These are phyloP conservation scores for Colletotrichum viniferum DNA, from an alignment of 2,329 filamentous ascomycete species.

Conservation along the genomic window DNA sequence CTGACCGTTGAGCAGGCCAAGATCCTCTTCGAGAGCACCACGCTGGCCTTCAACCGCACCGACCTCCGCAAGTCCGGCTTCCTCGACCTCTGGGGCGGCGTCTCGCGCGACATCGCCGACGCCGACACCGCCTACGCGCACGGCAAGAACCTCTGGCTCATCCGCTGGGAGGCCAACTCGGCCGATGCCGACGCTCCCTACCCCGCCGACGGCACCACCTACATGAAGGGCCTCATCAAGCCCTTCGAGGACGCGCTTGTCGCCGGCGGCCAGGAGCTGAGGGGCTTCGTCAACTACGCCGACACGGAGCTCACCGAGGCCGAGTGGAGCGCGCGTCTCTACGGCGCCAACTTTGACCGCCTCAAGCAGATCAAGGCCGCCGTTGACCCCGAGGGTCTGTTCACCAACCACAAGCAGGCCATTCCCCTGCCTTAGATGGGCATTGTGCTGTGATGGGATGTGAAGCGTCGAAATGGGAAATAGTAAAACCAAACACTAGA, in stretches of 20 bases:
- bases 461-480: neutral
- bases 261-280: constrained; percentile 5
- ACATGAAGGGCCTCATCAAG: constrained; percentile 46
- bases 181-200: constrained; percentile 49
- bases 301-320: constrained; percentile 20
- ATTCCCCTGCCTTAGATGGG: constrained; percentile 6
- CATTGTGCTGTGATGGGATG: neutral
- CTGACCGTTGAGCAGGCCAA: constrained; percentile 15
- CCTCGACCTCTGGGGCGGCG: constrained; percentile 23
- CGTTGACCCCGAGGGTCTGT: constrained; percentile 19
- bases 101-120: constrained; percentile 36
- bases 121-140: constrained; percentile 38
- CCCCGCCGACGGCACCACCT: constrained; percentile 49
- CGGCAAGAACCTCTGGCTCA: constrained; percentile 46
- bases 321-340: constrained; percentile 20
- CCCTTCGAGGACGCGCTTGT: constrained; percentile 21
- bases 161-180: constrained; percentile 24
- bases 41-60: constrained; percentile 15
- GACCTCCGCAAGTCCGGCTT: constrained; percentile 19
- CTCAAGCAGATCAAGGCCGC: constrained; percentile 20
- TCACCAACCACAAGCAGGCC: constrained; percentile 20
- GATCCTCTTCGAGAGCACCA: constrained; percentile 14
- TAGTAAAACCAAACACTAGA: neutral
- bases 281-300: constrained; percentile 22
- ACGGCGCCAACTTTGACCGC: constrained; percentile 20